Percentiles rank a stretch among this genome's conserved stretches.
These are phyloP conservation scores for Penicillium turbatum DNA, from an alignment of 495 filamentous ascomycete genomes.

Conservation along the genomic window DNA sequence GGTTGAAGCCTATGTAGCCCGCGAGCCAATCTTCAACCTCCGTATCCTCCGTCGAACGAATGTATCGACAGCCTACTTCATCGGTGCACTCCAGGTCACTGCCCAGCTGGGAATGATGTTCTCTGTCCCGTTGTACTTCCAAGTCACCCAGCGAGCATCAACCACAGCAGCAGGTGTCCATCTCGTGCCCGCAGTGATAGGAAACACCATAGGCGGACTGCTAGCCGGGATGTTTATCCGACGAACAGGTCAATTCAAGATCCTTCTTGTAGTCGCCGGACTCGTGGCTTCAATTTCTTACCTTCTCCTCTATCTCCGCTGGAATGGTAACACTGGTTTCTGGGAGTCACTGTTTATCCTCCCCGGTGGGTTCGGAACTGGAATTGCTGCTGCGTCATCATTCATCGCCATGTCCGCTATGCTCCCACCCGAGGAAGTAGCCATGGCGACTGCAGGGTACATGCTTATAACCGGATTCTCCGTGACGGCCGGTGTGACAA, in stretches of 20 bases:
- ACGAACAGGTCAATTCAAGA: slow-evolving; percentile 58
- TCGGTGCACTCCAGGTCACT: slow-evolving; percentile 48
- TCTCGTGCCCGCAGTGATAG: slow-evolving; percentile 60
- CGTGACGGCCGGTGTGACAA: slow-evolving; percentile 49
- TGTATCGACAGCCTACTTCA: slow-evolving; percentile 50
- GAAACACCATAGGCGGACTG: slow-evolving; percentile 61
- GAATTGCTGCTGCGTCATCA: slow-evolving; percentile 46
- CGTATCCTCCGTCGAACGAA: slow-evolving; percentile 53
- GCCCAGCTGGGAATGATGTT: slow-evolving; percentile 54
- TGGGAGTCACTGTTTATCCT: slow-evolving; percentile 61
- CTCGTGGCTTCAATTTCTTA: slow-evolving; percentile 50
- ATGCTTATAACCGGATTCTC: slow-evolving; percentile 49
- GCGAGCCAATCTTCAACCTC: slow-evolving; percentile 60
- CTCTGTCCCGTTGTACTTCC: slow-evolving; percentile 63
- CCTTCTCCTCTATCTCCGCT: slow-evolving; percentile 51
- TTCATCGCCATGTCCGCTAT: slow-evolving; percentile 56
- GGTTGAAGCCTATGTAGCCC: slow-evolving; percentile 48
- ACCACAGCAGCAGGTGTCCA: slow-evolving; percentile 56
- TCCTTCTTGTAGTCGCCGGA: slow-evolving; percentile 48
- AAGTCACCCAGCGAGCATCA: slow-evolving; percentile 53
- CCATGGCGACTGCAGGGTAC: slow-evolving; percentile 52
- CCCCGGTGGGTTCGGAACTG: slow-evolving; percentile 54
- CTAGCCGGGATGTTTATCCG: slow-evolving; percentile 54
- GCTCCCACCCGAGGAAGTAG: slow-evolving; percentile 47
- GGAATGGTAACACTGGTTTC: slow-evolving; percentile 58